Evolutionary conservation across 176 grass and related monocot genomes (phyloP).

Genomic region (Dendrocalamus sinicus): DNA sequence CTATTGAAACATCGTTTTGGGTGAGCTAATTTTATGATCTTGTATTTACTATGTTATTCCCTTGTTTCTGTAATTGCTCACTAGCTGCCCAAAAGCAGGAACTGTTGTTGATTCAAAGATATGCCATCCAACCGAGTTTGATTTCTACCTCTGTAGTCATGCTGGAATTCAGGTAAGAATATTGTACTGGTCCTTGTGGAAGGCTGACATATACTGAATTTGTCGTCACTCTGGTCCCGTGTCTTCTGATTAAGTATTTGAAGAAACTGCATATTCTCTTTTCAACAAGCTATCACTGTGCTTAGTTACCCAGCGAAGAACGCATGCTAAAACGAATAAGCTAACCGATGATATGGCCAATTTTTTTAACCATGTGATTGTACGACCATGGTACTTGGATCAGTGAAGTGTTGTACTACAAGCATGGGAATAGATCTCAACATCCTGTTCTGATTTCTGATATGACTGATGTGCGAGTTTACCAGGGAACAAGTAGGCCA

Average conservation of each 20-base stretch:
- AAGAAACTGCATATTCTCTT: slow-evolving; percentile 36
- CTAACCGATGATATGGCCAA: slow-evolving; percentile 22
- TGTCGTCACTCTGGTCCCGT: slow-evolving; percentile 41
- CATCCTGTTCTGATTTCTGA: slow-evolving; percentile 25
- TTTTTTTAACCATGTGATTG: slow-evolving; percentile 48
- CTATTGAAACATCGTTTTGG: background rate
- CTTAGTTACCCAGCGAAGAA: slow-evolving; percentile 26
- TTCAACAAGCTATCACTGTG: slow-evolving; percentile 38
- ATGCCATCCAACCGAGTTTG: slow-evolving; percentile 96
- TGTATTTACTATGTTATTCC: slow-evolving; percentile 1
- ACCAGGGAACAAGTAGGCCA: slow-evolving; percentile 78
- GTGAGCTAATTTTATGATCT: background rate
- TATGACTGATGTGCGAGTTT: slow-evolving; percentile 51
- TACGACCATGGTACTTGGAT: slow-evolving; percentile 35
- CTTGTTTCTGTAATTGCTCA: slow-evolving; percentile 27
- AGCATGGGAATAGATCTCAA: slow-evolving; percentile 38
- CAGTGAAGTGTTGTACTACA: slow-evolving; percentile 20
- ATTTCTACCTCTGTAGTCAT: slow-evolving; percentile 99
- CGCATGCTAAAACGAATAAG: slow-evolving; percentile 37
- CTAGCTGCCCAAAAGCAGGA: slow-evolving; percentile 49
- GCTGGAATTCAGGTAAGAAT: slow-evolving; percentile 97
- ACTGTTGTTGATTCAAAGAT: slow-evolving; percentile 99
- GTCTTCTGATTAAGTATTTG: slow-evolving; percentile 25
- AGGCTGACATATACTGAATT: slow-evolving; percentile 34
- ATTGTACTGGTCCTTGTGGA: slow-evolving; percentile 20